A percentile compares a stretch with the other conserved stretches of the same genome.
These are phyloP conservation scores for Ogataea hybrid DNA, from an alignment of 1,139 yeast species.

Conservation along the genomic window DNA sequence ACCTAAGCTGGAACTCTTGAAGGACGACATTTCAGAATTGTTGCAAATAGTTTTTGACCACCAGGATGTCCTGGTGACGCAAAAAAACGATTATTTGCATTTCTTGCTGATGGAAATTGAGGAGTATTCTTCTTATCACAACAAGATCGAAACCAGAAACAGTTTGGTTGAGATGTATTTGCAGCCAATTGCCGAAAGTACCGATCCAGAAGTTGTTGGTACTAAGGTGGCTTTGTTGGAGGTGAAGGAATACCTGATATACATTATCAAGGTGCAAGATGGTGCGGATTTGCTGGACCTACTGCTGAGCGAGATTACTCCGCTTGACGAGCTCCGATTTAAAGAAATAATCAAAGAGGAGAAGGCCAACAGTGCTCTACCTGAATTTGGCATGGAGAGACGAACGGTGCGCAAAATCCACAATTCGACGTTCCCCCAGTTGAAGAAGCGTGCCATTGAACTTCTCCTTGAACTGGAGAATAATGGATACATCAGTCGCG, in stretches of 20 bases:
- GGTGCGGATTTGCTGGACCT: conserved; percentile 72
- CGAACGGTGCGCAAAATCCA: conserved; percentile 55
- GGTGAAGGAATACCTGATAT: conserved; percentile 76
- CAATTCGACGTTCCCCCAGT: conserved; percentile 62
- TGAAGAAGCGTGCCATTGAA: conserved; percentile 76
- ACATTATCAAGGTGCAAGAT: conserved; percentile 78
- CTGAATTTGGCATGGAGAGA: conserved; percentile 22
- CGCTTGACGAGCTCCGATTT: conserved; percentile 65
- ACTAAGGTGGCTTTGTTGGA: conserved; percentile 62
- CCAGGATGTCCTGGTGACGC: conserved; percentile 48
- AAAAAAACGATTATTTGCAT: conserved; percentile 55
- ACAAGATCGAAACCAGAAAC: conserved; percentile 18
- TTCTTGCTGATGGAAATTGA: conserved; percentile 34
- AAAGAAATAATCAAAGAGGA: conserved; percentile 54
- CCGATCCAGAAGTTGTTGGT: conserved; percentile 38
- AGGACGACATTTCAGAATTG: conserved; percentile 62
- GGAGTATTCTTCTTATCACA: conserved; percentile 19
- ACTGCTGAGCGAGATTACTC: conserved; percentile 67
- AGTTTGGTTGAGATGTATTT: conserved; percentile 20
- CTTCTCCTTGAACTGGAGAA: conserved; percentile 73
- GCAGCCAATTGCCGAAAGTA: conserved; percentile 31
- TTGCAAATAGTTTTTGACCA: conserved; percentile 58
- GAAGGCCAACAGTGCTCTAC: conserved; percentile 30
- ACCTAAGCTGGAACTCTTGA: conserved; percentile 61
- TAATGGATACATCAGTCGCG: conserved; percentile 62